Percentiles rank a stretch among this genome's conserved stretches.
Evolutionary conservation across 139 green algal species (phyloP).

Genomic region (Ostreobium quekettii): DNA sequence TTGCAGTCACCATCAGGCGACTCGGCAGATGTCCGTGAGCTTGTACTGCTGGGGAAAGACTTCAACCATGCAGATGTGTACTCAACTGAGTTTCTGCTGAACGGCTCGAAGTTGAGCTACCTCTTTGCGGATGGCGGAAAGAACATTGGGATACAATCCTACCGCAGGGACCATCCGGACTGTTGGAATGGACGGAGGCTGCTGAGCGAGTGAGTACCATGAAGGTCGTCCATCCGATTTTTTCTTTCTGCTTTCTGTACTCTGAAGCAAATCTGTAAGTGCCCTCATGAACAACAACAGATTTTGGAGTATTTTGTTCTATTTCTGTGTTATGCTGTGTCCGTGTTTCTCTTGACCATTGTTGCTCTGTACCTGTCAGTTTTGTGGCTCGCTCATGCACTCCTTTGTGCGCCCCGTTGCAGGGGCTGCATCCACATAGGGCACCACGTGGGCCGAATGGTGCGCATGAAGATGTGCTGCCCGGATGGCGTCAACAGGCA

Average conservation of each 20-base stretch:
- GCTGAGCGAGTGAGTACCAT: conserved; percentile 3
- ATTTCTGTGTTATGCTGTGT: too few species aligned
- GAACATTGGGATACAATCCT: conserved; percentile 11
- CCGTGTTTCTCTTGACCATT: too few species aligned
- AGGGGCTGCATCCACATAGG: conserved; percentile 11
- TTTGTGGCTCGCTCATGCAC: too few species aligned
- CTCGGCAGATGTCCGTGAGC: neutral
- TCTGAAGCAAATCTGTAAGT: too few species aligned
- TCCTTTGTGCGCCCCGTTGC: too few species aligned
- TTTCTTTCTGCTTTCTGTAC: too few species aligned
- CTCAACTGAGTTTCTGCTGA: conserved; percentile 18
- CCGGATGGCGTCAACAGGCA: conserved; percentile 1
- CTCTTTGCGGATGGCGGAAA: conserved; percentile 13
- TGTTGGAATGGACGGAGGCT: conserved; percentile 18
- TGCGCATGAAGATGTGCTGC: conserved; percentile 14
- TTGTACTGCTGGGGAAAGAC: conserved; percentile 18
- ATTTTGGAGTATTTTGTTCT: too few species aligned
- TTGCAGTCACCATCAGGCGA: conserved; percentile 4
- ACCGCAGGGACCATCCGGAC: conserved; percentile 15
- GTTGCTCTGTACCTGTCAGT: too few species aligned
- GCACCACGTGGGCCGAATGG: conserved; percentile 9
- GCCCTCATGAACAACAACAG: too few species aligned
- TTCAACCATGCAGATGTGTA: conserved; percentile 16
- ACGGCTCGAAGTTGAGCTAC: conserved; percentile 8
- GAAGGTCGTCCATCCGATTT: too few species aligned